Conservation (phyloP, 306 rosid species). For the Malus orientalis region DNA sequence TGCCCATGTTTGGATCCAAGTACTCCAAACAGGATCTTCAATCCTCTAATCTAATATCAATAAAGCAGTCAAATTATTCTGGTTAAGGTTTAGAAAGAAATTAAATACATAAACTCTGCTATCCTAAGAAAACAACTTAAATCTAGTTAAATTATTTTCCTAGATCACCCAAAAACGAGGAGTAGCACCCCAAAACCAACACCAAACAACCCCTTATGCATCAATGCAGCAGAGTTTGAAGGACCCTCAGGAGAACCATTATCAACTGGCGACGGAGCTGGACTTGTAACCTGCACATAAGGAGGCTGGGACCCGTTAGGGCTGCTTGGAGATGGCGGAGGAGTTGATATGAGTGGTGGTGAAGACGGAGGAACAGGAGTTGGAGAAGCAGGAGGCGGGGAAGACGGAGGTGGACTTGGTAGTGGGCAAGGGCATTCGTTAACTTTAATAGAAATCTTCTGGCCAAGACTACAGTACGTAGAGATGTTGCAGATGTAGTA, state of each 20-base stretch:
- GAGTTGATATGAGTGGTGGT: background rate
- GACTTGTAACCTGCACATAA: background rate
- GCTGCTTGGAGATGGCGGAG: background rate
- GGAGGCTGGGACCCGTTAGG: background rate
- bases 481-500: constrained; percentile 35
- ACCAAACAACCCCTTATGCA: background rate
- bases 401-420: background rate
- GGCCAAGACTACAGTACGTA: constrained; percentile 32
- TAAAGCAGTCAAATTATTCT: background rate
- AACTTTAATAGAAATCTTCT: constrained; percentile 26
- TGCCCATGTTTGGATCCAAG: background rate
- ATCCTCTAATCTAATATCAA: background rate
- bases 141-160: background rate
- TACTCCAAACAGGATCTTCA: background rate
- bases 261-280: background rate
- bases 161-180: background rate
- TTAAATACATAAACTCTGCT: background rate
- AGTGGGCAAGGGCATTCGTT: constrained; percentile 6
- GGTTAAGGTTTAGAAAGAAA: too few species aligned
- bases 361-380: background rate
- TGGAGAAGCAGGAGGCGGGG: background rate
- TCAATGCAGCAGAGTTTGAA: constrained; percentile 1
- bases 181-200: background rate
- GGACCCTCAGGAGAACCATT: background rate
- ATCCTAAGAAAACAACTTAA: background rate